These are phyloP conservation scores for Colletotrichum sp. DNA, from an alignment of 2,329 filamentous ascomycete genomes.

Conservation along the genomic window DNA sequence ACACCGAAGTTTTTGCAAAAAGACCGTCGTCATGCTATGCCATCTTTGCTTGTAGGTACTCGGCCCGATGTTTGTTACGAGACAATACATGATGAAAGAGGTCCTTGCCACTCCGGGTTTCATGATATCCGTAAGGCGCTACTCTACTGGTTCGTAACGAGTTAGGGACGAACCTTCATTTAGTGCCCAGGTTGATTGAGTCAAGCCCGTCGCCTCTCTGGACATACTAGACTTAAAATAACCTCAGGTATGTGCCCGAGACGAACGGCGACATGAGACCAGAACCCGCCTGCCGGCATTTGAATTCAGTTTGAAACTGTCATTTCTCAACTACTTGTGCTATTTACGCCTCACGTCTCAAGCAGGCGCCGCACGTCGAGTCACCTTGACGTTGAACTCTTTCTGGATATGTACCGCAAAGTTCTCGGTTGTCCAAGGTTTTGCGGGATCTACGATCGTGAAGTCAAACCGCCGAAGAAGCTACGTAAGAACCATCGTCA, in stretches of 20 bases:
- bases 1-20: background rate
- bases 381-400: constrained; percentile 24
- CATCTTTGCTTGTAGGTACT: background rate
- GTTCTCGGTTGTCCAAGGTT: constrained; percentile 33
- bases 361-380: background rate
- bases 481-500: constrained; percentile 11
- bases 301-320: background rate
- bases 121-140: background rate
- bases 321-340: background rate
- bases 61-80: background rate
- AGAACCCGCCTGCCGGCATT: background rate
- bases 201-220: background rate
- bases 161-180: background rate
- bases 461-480: constrained; percentile 30
- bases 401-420: constrained; percentile 30
- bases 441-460: constrained; percentile 26
- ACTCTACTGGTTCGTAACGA: background rate
- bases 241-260: background rate
- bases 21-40: background rate
- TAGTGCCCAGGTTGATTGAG: background rate
- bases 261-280: background rate
- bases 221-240: background rate
- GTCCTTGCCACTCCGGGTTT: background rate
- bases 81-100: background rate
- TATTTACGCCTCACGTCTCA: background rate